These are phyloP conservation scores for Spirogloea muscicola DNA, from an alignment of 139 green algal genomes.

Conservation along the genomic window DNA sequence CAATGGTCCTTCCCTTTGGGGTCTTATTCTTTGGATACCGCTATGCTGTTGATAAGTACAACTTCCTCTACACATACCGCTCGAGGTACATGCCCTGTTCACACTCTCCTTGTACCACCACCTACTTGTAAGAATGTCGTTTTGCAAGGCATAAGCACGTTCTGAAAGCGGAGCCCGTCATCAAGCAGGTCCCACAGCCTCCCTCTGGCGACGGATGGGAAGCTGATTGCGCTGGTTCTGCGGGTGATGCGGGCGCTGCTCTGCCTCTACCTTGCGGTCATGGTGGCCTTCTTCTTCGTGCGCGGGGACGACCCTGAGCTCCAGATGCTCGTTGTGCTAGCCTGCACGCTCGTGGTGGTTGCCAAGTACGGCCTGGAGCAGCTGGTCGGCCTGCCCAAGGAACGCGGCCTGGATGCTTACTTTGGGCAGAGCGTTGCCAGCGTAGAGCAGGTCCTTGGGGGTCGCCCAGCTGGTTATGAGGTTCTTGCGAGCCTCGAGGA, in stretches of 20 bases:
- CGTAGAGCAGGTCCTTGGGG: slow-evolving; percentile 16
- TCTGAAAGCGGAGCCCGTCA: background rate
- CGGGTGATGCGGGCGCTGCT: slow-evolving; percentile 20
- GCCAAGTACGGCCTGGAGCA: slow-evolving; percentile 24
- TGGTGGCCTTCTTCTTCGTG: slow-evolving; percentile 16
- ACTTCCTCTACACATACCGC: slow-evolving; percentile 41
- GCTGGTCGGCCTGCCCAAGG: slow-evolving; percentile 9
- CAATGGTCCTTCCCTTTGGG: slow-evolving; percentile 23
- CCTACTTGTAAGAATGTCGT: too few species aligned
- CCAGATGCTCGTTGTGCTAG: slow-evolving; percentile 21
- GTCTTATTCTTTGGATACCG: slow-evolving; percentile 33
- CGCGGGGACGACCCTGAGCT: slow-evolving; percentile 6
- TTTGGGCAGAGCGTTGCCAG: slow-evolving; percentile 13
- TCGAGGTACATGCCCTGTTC: background rate
- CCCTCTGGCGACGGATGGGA: slow-evolving; percentile 5
- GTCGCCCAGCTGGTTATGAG: slow-evolving; percentile 14
- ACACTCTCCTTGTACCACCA: background rate
- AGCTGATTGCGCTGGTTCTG: slow-evolving; percentile 27
- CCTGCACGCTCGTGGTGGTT: slow-evolving; percentile 9
- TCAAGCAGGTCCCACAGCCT: background rate
- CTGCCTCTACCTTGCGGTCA: slow-evolving; percentile 5
- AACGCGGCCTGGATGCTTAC: slow-evolving; percentile 19
- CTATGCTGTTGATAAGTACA: slow-evolving; percentile 44
- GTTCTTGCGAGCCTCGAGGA: background rate
- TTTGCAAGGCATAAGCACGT: background rate